phyloP scores from a whole-genome alignment of 164 flowering plant genomes.

The Warburgia ugandensis region DNA sequence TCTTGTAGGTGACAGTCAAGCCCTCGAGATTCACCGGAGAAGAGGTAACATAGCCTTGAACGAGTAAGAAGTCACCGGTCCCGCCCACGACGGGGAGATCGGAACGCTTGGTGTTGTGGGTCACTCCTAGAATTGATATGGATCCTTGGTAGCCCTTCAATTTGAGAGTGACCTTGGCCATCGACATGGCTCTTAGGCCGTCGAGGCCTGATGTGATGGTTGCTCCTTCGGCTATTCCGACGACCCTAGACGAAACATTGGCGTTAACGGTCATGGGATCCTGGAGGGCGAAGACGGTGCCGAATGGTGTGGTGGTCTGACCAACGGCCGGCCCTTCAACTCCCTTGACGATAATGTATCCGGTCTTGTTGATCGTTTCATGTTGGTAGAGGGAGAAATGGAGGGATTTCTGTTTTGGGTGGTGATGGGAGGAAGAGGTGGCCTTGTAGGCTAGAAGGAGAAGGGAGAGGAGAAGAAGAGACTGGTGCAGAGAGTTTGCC shows the following conservation, averaged over 20 bases:
- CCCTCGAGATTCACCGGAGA: constrained; percentile 33
- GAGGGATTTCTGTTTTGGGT: constrained; percentile 30
- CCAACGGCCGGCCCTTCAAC: constrained; percentile 23
- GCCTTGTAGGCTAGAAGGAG: background rate
- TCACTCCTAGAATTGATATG: constrained; percentile 29
- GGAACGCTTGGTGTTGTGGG: constrained; percentile 29
- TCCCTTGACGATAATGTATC: constrained; percentile 25
- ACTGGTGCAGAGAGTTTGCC: constrained; percentile 4
- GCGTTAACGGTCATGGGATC: constrained; percentile 28
- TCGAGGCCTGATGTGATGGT: constrained; percentile 26
- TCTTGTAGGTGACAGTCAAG: constrained; percentile 30
- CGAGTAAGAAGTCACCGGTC: constrained; percentile 39
- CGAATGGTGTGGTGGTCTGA: constrained; percentile 34
- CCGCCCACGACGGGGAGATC: constrained; percentile 42
- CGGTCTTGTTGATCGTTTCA: constrained; percentile 36
- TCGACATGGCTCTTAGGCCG: constrained; percentile 28
- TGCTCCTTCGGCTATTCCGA: constrained; percentile 27
- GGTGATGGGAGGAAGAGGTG: constrained; percentile 1
- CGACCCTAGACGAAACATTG: constrained; percentile 18
- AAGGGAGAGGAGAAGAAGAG: constrained; percentile 4
- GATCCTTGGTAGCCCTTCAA: constrained; percentile 31
- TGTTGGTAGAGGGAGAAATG: constrained; percentile 39
- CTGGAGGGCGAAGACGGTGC: constrained; percentile 31
- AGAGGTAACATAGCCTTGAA: constrained; percentile 32
- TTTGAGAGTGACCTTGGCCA: constrained; percentile 29